Conservation (phyloP, 306 rosid species). For the Inga leiocalycina region DNA sequence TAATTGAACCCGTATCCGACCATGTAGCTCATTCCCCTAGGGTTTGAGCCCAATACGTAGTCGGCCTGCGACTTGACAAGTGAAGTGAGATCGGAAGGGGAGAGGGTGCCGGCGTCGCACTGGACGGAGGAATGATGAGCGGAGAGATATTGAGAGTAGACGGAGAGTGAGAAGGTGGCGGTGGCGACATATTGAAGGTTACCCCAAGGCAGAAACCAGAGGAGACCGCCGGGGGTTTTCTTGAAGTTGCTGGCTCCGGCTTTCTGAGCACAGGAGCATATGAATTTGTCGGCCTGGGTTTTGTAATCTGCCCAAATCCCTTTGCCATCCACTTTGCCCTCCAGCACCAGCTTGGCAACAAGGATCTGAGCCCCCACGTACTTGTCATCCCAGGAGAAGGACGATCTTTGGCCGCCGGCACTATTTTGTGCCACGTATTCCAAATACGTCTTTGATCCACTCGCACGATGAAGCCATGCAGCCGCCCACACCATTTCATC, state of each 20-base stretch:
- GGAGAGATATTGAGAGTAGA: slow-evolving; percentile 48
- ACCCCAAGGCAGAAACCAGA: slow-evolving; percentile 55
- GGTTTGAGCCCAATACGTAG: slow-evolving; percentile 66
- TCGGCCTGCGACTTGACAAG: slow-evolving; percentile 54
- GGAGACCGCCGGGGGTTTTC: slow-evolving; percentile 50
- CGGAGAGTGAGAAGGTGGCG: slow-evolving; percentile 48
- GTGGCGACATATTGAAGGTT: slow-evolving; percentile 59
- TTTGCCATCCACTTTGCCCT: slow-evolving; percentile 34
- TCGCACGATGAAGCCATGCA: slow-evolving; percentile 69
- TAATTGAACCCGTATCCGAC: slow-evolving; percentile 59
- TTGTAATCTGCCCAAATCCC: slow-evolving; percentile 51
- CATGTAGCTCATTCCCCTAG: slow-evolving; percentile 62
- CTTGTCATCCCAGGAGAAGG: slow-evolving; percentile 73
- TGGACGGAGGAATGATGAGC: slow-evolving; percentile 31
- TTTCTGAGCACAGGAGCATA: slow-evolving; percentile 59
- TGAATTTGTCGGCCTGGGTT: slow-evolving; percentile 53
- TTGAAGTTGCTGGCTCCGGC: slow-evolving; percentile 25
- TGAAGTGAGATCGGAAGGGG: slow-evolving; percentile 41
- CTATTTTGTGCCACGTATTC: slow-evolving; percentile 27
- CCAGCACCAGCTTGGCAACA: slow-evolving; percentile 58
- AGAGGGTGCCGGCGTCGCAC: slow-evolving; percentile 32
- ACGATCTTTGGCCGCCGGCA: slow-evolving; percentile 48
- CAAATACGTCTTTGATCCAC: slow-evolving; percentile 31
- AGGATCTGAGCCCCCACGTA: slow-evolving; percentile 56
- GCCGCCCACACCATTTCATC: slow-evolving; percentile 74